Evolutionary conservation across 2,329 filamentous ascomycete genomes (phyloP).

Genomic region (Alternaria triticimaculans): DNA sequence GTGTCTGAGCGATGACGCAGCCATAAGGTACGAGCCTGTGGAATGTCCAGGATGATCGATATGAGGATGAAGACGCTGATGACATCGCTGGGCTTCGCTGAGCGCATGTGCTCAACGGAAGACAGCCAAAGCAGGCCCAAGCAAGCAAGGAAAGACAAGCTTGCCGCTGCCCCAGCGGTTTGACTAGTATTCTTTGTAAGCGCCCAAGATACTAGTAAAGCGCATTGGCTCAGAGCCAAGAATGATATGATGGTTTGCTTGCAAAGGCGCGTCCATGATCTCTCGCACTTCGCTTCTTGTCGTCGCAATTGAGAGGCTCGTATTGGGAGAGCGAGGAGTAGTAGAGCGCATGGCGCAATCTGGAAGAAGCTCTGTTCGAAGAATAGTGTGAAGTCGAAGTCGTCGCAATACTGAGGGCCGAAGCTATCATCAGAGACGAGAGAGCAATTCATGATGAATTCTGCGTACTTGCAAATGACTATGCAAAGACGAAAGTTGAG

Average conservation of each 20-base stretch:
- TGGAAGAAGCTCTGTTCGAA: not conserved
- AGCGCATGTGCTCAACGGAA: not conserved
- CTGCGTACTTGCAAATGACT: not conserved
- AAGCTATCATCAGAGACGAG: not conserved
- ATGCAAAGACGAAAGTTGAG: not conserved
- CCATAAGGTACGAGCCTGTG: not conserved
- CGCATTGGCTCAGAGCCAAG: not conserved
- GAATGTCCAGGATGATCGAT: not conserved
- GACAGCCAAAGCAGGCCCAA: not conserved
- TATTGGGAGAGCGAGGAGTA: not conserved
- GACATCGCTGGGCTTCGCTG: not conserved
- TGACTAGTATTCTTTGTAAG: not conserved
- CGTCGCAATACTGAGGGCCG: not conserved
- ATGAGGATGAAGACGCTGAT: not conserved
- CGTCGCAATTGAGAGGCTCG: not conserved
- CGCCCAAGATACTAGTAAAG: fast-evolving
- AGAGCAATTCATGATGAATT: not conserved
- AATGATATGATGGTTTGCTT: not conserved
- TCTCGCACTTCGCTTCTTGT: not conserved
- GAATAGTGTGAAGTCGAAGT: not conserved
- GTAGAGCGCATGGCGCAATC: not conserved
- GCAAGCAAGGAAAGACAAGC: not conserved
- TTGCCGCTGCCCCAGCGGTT: not conserved
- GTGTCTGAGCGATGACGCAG: not conserved
- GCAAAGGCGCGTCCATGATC: not conserved